A percentile compares a stretch with the other conserved stretches of the same genome.
These are phyloP conservation scores for cucumber (Cucumis sativus) DNA, from an alignment of 306 rosid genomes.

Conservation along the genomic window DNA sequence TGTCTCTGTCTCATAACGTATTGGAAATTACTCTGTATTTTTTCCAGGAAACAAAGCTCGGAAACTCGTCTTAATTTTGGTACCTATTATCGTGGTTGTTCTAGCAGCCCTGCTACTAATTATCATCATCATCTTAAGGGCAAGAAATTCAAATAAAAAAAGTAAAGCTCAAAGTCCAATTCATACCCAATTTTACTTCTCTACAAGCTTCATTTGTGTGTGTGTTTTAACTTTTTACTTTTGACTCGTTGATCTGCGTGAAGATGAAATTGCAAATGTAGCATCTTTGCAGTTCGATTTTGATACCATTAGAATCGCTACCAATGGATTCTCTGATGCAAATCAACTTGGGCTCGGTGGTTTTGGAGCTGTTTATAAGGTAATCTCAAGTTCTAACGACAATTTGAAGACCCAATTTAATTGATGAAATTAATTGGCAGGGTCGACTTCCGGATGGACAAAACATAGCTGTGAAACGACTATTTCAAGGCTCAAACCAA, in stretches of 20 bases:
- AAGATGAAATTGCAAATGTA: background rate
- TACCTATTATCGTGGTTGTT: background rate
- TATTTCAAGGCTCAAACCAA: constrained; percentile 24
- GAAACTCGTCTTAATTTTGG: background rate
- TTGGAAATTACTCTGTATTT: background rate
- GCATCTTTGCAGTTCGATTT: background rate
- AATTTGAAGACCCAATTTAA: no score
- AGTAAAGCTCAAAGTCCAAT: background rate
- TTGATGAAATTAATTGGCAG: background rate
- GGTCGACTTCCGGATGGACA: constrained; percentile 13
- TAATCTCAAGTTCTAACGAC: background rate
- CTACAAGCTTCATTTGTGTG: background rate
- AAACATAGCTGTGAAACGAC: constrained; percentile 35
- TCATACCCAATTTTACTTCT: background rate
- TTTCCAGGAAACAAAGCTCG: background rate
- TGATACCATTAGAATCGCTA: background rate
- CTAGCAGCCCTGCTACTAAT: background rate
- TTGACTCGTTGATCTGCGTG: background rate
- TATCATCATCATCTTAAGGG: background rate
- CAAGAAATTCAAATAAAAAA: background rate
- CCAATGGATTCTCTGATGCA: background rate
- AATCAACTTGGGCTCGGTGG: constrained; percentile 8
- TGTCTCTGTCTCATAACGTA: no score
- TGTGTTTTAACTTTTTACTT: background rate
- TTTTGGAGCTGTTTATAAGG: constrained; percentile 10